A percentile compares a stretch with the other conserved stretches of the same genome.
Evolutionary conservation across 2,329 filamentous ascomycete genomes (phyloP).

Genomic region (Alternaria conjuncta): DNA sequence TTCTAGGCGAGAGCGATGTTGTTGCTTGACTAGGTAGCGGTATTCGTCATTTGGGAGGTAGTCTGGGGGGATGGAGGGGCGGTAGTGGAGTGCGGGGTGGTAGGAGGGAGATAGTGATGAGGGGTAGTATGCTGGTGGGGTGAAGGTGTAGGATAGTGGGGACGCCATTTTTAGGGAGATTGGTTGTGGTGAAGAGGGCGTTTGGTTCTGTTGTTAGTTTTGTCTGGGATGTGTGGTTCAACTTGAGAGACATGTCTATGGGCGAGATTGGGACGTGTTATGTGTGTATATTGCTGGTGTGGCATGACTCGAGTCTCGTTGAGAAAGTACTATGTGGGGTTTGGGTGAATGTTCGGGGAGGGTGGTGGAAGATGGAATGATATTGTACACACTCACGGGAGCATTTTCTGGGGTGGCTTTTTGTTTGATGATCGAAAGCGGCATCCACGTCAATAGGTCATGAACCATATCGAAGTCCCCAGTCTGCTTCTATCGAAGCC

Average conservation of each 20-base stretch:
- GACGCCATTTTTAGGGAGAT: background rate
- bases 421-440: background rate
- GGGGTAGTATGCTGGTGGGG: background rate
- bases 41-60: conserved; percentile 18
- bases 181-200: background rate
- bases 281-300: background rate
- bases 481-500: background rate
- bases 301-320: background rate
- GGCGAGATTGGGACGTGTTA: background rate
- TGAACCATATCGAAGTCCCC: background rate
- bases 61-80: background rate
- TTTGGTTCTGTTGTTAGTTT: background rate
- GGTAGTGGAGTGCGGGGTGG: background rate
- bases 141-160: background rate
- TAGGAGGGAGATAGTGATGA: background rate
- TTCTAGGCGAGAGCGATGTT: conserved; percentile 8
- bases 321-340: background rate
- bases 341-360: background rate
- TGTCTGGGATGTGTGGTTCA: background rate
- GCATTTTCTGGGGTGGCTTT: background rate
- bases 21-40: conserved; percentile 1
- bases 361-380: background rate
- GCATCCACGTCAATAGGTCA: background rate
- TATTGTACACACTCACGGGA: background rate
- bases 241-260: background rate